Evolutionary conservation across 371 early-diverging fungal genomes (phyloP), one percentile per base, ranked within the genome.

Genomic region (Mucor plumbeus): DNA sequence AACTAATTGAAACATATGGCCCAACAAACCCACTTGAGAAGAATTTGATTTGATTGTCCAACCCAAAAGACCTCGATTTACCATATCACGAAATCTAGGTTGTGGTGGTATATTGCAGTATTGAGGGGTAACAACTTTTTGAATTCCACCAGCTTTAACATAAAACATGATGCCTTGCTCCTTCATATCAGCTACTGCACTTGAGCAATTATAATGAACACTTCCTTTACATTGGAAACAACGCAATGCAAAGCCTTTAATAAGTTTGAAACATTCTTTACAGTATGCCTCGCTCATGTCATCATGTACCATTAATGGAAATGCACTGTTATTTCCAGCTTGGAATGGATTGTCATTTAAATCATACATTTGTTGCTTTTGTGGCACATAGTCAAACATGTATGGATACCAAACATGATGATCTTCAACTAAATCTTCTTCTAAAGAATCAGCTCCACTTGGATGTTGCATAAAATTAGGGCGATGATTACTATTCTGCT

Each of bases 201-300:
- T 71, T 31, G 47, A 78, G 54, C 85, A 85, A 9, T 75, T 65
- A 40, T 78, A 79, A 38, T 85, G 85, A 0, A 80, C 44, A 56
- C 70, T 78, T 44, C 70, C 72, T 57, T 74, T 76, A 36, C 88
- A 87, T n/a, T 76, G 84, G 39, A 82, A 86, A 38, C 88, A 88
- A 13, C 80, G 71, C 1, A 87, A 64, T 5, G 87, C 88, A 55
- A 77, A 84, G 0, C 86, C 87, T 34, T 72, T 63, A 39, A 88
- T 79, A 2, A 56, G n/a, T 13, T 76, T 70, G 60, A 78, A 84
- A 55, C 88, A 88, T 41, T 85, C 81, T 40, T 79, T 85, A 63
- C 88, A 88, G 53, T 40, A 62, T 5, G 76, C 67, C 5, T 74
- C 79, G 8, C 68, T 72, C n/a, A 71, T 64, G 56, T 69, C 70